A percentile compares a stretch with the other conserved stretches of the same genome.
These are phyloP conservation scores for Trichoderma arundinaceum DNA, from an alignment of 2,329 filamentous ascomycete species.

Conservation along the genomic window DNA sequence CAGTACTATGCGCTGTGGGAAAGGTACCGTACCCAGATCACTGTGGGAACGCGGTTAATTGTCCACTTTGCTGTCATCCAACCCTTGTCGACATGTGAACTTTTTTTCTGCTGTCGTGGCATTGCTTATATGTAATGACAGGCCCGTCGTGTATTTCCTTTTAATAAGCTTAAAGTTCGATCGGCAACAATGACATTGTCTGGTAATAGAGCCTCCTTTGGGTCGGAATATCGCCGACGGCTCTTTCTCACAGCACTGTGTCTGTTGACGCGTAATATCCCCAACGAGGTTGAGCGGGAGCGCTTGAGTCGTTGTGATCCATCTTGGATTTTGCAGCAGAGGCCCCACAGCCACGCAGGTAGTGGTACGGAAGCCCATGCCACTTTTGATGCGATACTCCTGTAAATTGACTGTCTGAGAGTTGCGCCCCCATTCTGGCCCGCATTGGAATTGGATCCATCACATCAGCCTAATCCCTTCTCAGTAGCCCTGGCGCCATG, in stretches of 20 bases:
- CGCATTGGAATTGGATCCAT: not conserved
- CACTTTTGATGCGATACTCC: not conserved
- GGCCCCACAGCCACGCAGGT: slow-evolving; percentile 21
- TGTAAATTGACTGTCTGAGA: slow-evolving; percentile 16
- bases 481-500: not conserved
- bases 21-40: too few relatives aligned
- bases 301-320: slow-evolving; percentile 23
- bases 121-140: too few relatives aligned
- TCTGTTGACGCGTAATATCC: not conserved
- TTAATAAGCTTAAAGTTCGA: too few relatives aligned
- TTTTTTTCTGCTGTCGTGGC: too few relatives aligned
- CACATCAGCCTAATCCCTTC: slow-evolving; percentile 9
- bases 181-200: too few relatives aligned
- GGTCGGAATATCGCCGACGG: not conserved
- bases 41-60: too few relatives aligned
- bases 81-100: too few relatives aligned
- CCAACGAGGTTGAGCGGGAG: not conserved
- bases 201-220: not conserved
- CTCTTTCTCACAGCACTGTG: not conserved
- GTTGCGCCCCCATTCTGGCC: not conserved
- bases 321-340: not conserved
- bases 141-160: too few relatives aligned
- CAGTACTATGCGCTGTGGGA: too few relatives aligned
- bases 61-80: too few relatives aligned
- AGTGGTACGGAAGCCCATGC: slow-evolving; percentile 19